Evolutionary conservation across 768 basidiomycete species (phyloP), one percentile per base, ranked within the genome.

Genomic region (Daedaleopsis nitida): DNA sequence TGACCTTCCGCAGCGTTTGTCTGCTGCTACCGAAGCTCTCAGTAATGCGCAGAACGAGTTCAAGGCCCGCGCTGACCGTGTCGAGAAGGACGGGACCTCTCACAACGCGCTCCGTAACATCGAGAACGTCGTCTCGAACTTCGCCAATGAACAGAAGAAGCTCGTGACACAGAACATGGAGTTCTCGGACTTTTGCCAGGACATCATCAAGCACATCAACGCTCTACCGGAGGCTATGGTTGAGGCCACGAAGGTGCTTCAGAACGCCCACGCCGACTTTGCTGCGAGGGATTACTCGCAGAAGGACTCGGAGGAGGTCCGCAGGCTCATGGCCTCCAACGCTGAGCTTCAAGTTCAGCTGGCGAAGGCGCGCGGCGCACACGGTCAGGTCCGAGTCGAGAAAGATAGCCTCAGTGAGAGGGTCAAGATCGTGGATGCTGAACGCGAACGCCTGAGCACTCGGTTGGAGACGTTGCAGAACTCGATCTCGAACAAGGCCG

Each of bases 371-470:
- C 87, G 90, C 55, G 84, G 86, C 21, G 85, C 86, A 14, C 87
- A 91, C 66, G 90, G 91, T 0, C 87, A 90, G 69, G 82, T 89
- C 6, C 85, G 89, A 16, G 90, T 90, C 14, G 92, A 94, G 77
- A 94, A 92, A 74, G 92, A 93, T 52, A 76, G 83, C 39, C 71
- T 92, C 49, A 74, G 68, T 21, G 89, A 92, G 64, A 88, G 89
- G 63, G 74, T 91, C 34, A 75, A 72, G 23, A 76, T 77, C 23
- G 77, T 78, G 0, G 91, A 93, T 70, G 77, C 71, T 32, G 91
- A 93, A 55, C 84, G 89, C 21, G 88, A 93, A 21, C 74, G 75
- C 5, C 71, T 91, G 47, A 82, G 82, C 44, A 64, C 69, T 3
- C 84, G 87, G 62, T 69, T 86, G 19, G 85, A 86, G 60, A 84